Evolutionary conservation across 257 asterid genomes (phyloP), one percentile per base, ranked within the genome.

Genomic region (Buddleja alternifolia): DNA sequence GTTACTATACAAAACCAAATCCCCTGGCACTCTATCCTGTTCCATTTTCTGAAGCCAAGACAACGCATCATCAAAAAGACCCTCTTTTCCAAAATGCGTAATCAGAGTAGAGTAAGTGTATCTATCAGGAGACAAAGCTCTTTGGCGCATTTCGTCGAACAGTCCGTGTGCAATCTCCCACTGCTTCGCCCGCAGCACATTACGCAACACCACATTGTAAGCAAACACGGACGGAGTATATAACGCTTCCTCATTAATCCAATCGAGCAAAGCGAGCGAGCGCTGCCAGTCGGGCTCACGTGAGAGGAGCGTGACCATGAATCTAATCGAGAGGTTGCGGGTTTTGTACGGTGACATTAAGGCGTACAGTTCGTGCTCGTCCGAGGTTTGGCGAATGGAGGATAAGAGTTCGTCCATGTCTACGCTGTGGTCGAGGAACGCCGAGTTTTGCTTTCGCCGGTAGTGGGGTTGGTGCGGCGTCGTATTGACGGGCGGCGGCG

Each of bases 41-140:
- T 93, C 99, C 99, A 93, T 90, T 74, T 82, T 87, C 83, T 91
- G 96, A 60, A 93, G 91, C 99, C 97, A 90, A n/a, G 95, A 87
- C 42, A 93, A 75, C 20, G 97, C 99, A 50, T 91, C 96, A 67
- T 93, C 94, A 67, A 93, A 89, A 29, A 90, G 78, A 6, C 96
- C 93, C 79, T 83, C 90, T 75, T 93, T 93, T 34, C 96, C 97
- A 59, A 90, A 93, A 41, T 80, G 81, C 9, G 96, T 93, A 24
- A 89, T 90, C 24, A 93, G 84, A 6, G 96, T 93, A 0, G 99
- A 93, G 46, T 93, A 93, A 6, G 99, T 88, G 23, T 87, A 93
- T 80, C 86, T 87, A 81, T 93, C 99, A 0, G 97, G 96, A 4
- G 97, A 81, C 32, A 90, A 62, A 21, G 81, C 88, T 69, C 87